Evolutionary conservation across 805 yeast genomes (phyloP).

Genomic region (Kockiozyma suomiensis): DNA sequence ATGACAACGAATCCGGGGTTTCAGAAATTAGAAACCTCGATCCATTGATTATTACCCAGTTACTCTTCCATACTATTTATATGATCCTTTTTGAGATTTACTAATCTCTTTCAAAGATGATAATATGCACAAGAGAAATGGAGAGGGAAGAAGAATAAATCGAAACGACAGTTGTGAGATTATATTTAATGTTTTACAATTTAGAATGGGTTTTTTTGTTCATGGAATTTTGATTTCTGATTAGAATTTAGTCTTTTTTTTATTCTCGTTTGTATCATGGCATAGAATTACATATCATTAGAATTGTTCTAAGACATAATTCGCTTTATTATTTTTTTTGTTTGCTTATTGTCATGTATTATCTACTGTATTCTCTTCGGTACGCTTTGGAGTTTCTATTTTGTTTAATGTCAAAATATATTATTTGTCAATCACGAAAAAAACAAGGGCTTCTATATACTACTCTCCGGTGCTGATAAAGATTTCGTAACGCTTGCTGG

Average conservation of each 20-base stretch:
- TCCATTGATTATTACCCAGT: background rate
- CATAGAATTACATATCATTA: background rate
- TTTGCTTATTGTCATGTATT: background rate
- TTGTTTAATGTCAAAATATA: background rate
- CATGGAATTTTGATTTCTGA: background rate
- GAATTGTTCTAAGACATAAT: background rate
- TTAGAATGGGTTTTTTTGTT: background rate
- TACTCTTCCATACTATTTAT: background rate
- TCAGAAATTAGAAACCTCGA: conserved; percentile 13
- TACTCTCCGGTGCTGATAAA: conserved; percentile 24
- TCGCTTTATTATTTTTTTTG: background rate
- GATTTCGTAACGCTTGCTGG: conserved; percentile 12
- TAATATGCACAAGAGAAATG: background rate
- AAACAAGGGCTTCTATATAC: too few relatives aligned
- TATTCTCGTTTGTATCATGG: background rate
- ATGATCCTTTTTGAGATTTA: too few relatives aligned
- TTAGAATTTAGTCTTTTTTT: background rate
- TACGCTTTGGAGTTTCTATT: background rate
- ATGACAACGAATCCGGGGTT: conserved; percentile 14
- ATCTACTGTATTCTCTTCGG: background rate
- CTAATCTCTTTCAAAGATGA: too few relatives aligned
- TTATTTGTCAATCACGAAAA: too few relatives aligned
- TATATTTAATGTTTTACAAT: background rate
- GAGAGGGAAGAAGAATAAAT: background rate
- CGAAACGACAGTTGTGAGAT: background rate